Percentiles rank a stretch among this genome's conserved stretches.
phyloP scores from a whole-genome alignment of 2,329 filamentous ascomycete species.

The Didymella glomerata region DNA sequence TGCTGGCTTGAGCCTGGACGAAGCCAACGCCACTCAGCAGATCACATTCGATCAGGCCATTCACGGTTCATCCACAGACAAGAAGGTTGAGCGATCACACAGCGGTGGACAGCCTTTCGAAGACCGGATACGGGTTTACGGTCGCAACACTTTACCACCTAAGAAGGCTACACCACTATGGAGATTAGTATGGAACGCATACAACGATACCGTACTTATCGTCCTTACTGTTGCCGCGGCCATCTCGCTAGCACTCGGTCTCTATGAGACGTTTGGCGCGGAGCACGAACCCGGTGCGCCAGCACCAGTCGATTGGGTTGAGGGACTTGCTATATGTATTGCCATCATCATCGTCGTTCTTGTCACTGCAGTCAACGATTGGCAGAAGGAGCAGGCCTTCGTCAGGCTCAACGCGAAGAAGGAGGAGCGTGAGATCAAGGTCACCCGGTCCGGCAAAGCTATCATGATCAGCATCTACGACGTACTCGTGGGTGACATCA shows the following conservation, averaged over 20 bases:
- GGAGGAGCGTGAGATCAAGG: slow-evolving; percentile 48
- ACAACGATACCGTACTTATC: slow-evolving; percentile 78
- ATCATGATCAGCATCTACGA: slow-evolving; percentile 66
- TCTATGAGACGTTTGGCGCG: slow-evolving; percentile 70
- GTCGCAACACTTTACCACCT: slow-evolving; percentile 68
- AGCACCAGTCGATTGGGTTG: slow-evolving; percentile 52
- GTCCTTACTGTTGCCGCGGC: slow-evolving; percentile 73
- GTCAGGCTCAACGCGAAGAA: slow-evolving; percentile 48
- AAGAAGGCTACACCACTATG: slow-evolving; percentile 70
- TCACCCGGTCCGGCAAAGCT: slow-evolving; percentile 70
- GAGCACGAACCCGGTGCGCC: slow-evolving; percentile 54
- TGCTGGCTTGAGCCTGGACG: slow-evolving; percentile 61
- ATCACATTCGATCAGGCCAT: slow-evolving; percentile 62
- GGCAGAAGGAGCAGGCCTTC: slow-evolving; percentile 50
- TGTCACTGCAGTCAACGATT: slow-evolving; percentile 50
- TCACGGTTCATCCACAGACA: slow-evolving; percentile 41
- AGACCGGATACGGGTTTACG: slow-evolving; percentile 68
- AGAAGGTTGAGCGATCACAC: slow-evolving; percentile 31
- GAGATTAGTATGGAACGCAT: slow-evolving; percentile 71
- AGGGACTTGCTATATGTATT: slow-evolving; percentile 50
- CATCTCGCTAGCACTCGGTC: slow-evolving; percentile 72
- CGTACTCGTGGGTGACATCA: slow-evolving; percentile 72
- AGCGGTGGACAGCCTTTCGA: slow-evolving; percentile 50
- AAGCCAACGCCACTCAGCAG: slow-evolving; percentile 56
- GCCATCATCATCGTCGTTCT: slow-evolving; percentile 51